Conservation (phyloP, 2,329 filamentous ascomycete species). For the Trichoderma simmonsii region DNA sequence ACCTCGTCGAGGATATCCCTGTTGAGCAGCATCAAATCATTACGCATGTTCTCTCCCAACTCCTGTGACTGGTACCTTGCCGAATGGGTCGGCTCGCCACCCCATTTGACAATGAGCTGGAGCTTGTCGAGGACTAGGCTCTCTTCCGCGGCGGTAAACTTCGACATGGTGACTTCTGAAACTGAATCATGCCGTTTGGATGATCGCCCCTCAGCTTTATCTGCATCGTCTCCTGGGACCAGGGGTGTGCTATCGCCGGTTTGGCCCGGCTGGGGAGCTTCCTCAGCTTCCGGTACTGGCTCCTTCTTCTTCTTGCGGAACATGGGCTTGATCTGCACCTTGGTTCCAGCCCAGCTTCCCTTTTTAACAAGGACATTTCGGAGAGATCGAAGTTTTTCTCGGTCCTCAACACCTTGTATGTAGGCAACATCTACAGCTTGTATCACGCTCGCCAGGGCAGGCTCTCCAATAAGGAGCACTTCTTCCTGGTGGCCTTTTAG, state of each 20-base stretch:
- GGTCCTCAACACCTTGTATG: conserved; percentile 76
- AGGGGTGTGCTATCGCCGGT: neutral
- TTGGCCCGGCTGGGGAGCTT: conserved; percentile 23
- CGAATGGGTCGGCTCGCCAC: conserved; percentile 95
- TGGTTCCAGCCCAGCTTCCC: conserved; percentile 89
- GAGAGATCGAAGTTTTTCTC: conserved; percentile 77
- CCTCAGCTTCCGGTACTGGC: conserved; percentile 39
- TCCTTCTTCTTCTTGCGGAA: conserved; percentile 83
- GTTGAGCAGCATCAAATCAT: conserved; percentile 90
- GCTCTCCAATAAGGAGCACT: conserved; percentile 87
- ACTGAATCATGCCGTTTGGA: conserved; percentile 76
- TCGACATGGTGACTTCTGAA: conserved; percentile 85
- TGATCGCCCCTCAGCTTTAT: conserved; percentile 22
- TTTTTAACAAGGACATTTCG: conserved; percentile 89
- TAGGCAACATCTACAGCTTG: conserved; percentile 82
- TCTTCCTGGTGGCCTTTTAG: conserved; percentile 96
- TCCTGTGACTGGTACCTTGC: conserved; percentile 95
- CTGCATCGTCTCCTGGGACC: conserved; percentile 20
- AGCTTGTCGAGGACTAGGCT: conserved; percentile 92
- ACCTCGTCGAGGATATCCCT: conserved; percentile 89
- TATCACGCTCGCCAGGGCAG: conserved; percentile 83
- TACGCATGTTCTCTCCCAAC: conserved; percentile 91
- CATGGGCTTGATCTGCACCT: conserved; percentile 99
- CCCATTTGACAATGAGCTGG: conserved; percentile 98
- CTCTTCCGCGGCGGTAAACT: conserved; percentile 90